These are phyloP conservation scores for Hymenoscyphus fructigenus DNA, from an alignment of 2,329 filamentous ascomycete species.

Conservation along the genomic window DNA sequence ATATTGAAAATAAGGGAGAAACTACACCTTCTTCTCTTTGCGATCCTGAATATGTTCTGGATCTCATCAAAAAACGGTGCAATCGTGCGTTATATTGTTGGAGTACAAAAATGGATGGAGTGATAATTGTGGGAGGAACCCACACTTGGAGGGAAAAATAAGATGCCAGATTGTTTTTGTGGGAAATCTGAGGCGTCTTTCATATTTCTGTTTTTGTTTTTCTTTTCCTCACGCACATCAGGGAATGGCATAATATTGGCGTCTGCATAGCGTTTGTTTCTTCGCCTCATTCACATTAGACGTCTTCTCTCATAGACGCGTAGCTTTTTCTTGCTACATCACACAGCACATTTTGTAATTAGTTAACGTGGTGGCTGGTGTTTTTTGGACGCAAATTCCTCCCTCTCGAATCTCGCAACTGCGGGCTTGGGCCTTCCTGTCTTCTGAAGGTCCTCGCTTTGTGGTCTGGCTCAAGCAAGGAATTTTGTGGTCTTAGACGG, in stretches of 20 bases:
- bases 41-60: neutral
- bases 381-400: no score
- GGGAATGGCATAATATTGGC: neutral
- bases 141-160: neutral
- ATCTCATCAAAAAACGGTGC: neutral
- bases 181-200: slow-evolving; percentile 2
- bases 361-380: neutral
- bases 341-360: neutral
- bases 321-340: no score
- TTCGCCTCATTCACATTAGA: neutral
- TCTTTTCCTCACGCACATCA: neutral
- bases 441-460: no score
- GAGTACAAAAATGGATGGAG: neutral
- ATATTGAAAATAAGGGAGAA: neutral
- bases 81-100: neutral
- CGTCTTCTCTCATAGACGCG: no score
- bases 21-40: neutral
- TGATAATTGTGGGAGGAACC: neutral
- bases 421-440: no score
- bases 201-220: neutral
- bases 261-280: neutral
- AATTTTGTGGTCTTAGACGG: no score
- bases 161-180: neutral
- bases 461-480: no score
- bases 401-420: no score